A percentile compares a stretch with the other conserved stretches of the same genome.
phyloP scores from a whole-genome alignment of 768 basidiomycete genomes.

The Auricularia cornea region DNA sequence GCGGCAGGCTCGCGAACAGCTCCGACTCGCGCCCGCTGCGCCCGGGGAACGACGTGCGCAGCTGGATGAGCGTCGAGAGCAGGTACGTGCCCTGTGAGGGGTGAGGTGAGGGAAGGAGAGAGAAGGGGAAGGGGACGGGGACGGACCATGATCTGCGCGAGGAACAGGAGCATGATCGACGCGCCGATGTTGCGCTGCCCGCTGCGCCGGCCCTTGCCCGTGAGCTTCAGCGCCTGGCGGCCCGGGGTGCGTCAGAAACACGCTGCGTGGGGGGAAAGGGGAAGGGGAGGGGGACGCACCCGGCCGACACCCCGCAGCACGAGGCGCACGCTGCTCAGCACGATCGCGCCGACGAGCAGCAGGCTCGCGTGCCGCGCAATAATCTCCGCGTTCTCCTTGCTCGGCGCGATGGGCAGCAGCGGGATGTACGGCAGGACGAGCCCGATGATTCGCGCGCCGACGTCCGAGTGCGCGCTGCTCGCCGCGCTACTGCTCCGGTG shows the following conservation, averaged over 20 bases:
- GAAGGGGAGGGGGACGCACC: constrained; percentile 24
- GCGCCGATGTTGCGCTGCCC: constrained; percentile 50
- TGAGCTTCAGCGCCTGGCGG: constrained; percentile 48
- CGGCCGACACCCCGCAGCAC: constrained; percentile 62
- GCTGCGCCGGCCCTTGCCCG: constrained; percentile 27
- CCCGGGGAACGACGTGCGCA: constrained; percentile 73
- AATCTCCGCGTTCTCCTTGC: constrained; percentile 28
- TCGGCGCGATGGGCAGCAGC: constrained; percentile 28
- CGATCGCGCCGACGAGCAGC: constrained; percentile 65
- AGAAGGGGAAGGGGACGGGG: background rate
- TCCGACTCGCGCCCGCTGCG: constrained; percentile 45
- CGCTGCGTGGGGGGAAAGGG: background rate
- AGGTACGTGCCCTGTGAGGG: constrained; percentile 67
- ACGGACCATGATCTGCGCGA: constrained; percentile 77
- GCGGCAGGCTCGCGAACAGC: constrained; percentile 64
- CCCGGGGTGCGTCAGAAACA: background rate
- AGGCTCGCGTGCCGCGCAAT: constrained; percentile 53
- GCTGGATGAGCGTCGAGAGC: constrained; percentile 72
- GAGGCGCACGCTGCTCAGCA: constrained; percentile 60
- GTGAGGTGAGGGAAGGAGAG: background rate
- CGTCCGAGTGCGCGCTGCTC: constrained; percentile 36
- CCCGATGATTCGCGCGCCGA: constrained; percentile 33
- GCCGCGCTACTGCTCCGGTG: constrained; percentile 29
- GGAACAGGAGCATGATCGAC: constrained; percentile 64
- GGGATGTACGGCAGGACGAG: constrained; percentile 25